A percentile compares a stretch with the other conserved stretches of the same genome.
These are phyloP conservation scores for Chalaropsis thielavioides DNA, from an alignment of 2,329 filamentous ascomycete genomes.

Conservation along the genomic window DNA sequence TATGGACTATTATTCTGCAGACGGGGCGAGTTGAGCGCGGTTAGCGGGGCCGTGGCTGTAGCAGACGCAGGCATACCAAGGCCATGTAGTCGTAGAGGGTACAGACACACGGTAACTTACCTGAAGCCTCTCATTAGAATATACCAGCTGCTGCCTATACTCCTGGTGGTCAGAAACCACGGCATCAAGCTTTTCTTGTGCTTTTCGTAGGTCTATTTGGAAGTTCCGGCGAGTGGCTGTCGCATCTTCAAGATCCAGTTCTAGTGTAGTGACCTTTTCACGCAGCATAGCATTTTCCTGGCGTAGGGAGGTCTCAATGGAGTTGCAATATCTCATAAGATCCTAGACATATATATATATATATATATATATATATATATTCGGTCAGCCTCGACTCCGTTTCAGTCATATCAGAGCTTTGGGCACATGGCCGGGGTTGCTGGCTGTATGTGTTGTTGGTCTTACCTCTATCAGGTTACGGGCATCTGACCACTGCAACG, in stretches of 20 bases:
- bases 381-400: background rate
- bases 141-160: background rate
- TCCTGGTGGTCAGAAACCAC: background rate
- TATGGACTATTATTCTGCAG: constrained; percentile 40
- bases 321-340: constrained; percentile 32
- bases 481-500: background rate
- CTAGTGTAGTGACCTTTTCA: constrained; percentile 18
- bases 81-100: too few species aligned
- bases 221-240: constrained; percentile 19
- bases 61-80: background rate
- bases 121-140: background rate
- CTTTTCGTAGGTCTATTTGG: background rate
- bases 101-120: background rate
- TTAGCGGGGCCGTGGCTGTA: background rate
- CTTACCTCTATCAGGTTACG: constrained; percentile 8
- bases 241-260: constrained; percentile 9
- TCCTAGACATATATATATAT: constrained; percentile 29
- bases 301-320: constrained; percentile 30
- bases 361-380: background rate
- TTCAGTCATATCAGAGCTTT: background rate
- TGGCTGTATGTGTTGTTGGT: too few species aligned
- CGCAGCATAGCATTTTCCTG: constrained; percentile 32
- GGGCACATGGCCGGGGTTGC: background rate
- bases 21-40: background rate
- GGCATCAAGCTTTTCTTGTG: constrained; percentile 6